Evolutionary conservation across 805 yeast genomes (phyloP).

Genomic region (Teunomyces lycoperdinae): DNA sequence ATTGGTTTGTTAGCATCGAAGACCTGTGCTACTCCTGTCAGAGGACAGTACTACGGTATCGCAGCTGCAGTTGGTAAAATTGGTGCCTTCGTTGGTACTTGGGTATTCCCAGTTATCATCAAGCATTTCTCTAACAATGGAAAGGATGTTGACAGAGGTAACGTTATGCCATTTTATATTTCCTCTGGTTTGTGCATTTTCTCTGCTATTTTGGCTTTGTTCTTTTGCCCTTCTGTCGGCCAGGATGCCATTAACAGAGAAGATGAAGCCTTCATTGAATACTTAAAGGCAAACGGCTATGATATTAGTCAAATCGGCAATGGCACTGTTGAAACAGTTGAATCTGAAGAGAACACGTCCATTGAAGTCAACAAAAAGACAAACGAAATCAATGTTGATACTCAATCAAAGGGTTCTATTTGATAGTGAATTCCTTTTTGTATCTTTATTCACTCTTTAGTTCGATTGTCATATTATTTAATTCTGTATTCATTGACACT

Average conservation of each 20-base stretch:
- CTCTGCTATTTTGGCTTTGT: constrained; percentile 65
- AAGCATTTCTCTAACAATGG: constrained; percentile 49
- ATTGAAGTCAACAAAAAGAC: constrained; percentile 1
- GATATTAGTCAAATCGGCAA: constrained; percentile 61
- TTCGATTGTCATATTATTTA: neutral
- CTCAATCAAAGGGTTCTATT: constrained; percentile 6
- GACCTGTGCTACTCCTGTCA: constrained; percentile 78
- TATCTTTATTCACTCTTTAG: neutral
- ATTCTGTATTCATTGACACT: neutral
- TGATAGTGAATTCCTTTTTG: neutral
- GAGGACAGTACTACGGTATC: constrained; percentile 88
- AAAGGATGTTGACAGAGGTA: constrained; percentile 49
- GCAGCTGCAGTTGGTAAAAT: constrained; percentile 91
- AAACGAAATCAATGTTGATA: constrained; percentile 6
- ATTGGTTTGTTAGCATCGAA: constrained; percentile 86
- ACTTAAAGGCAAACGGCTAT: constrained; percentile 65
- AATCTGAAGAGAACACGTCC: constrained; percentile 1
- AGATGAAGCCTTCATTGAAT: constrained; percentile 67
- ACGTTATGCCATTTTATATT: constrained; percentile 77
- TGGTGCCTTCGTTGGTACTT: constrained; percentile 91
- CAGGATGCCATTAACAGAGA: constrained; percentile 80
- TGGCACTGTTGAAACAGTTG: constrained; percentile 1
- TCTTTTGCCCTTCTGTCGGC: constrained; percentile 76
- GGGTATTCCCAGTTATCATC: constrained; percentile 80
- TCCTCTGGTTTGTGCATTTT: constrained; percentile 74